Evolutionary conservation across 345 rosid genomes (phyloP), one percentile per base, ranked within the genome.

Genomic region (Limnanthes douglasii): DNA sequence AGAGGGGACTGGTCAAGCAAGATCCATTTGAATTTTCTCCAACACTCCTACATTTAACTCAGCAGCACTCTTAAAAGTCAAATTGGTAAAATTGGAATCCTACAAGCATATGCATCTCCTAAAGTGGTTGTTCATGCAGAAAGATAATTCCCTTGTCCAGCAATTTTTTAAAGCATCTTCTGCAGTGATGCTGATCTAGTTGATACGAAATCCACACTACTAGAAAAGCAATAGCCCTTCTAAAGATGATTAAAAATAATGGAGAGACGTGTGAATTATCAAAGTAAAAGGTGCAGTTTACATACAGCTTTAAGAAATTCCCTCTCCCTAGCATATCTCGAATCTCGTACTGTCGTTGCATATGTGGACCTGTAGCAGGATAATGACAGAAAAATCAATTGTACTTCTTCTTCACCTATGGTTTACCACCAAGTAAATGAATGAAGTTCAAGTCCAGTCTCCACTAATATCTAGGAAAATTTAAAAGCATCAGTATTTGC

Each of bases 251-350:
- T n/a, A 15, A 29, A 9, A 20, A 16, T 37, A 7, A 18, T 12
- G 6, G n/a, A 12, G 7, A 6, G 8, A 29, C n/a, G 5, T 19
- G n/a, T 24, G 16, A 41, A 15, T 19, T 46, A 11, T 10, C 25
- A 41, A 38, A 33, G 38, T 16, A n/a, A 17, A 35, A 5, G 35
- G 13, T 57, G 39, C 9, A 21, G 18, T 38, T 18, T 36, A 51
- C 97, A 46, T 83, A 88, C 97, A 63, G 78, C 96, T 65, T 76
- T 73, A 40, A 90, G 79, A 59, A 90, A 90, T 36, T 84, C 96
- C 62, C 94, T 77, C 56, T 84, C 93, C 37, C 85, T 69, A 25
- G 76, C 80, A 48, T 90, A 90, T 60, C 68, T 90, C 41, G 94
- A 84, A 59, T 83, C 98, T 1, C 94, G 82, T 28, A 71, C 46